Evolutionary conservation across 164 flowering plant genomes (phyloP), one percentile per base, ranked within the genome.

Genomic region (Chloranthus sessilifolius): DNA sequence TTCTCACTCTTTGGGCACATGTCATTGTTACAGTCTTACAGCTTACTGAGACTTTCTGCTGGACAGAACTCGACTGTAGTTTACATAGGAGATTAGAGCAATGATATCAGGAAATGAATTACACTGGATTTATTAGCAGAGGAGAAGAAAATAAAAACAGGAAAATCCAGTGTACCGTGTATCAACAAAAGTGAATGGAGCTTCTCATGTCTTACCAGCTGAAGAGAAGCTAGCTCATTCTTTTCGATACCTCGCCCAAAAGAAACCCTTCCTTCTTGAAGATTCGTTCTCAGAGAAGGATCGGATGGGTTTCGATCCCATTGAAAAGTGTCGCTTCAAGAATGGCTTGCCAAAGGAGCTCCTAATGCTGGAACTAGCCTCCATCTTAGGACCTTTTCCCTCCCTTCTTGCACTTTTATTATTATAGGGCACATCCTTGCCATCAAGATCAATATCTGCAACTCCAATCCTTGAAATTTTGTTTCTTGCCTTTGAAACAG

Each of bases 251-350:
- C 78, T 81, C 30, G 80, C 60, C 95, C 95, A 86, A n/a, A n/a
- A n/a, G 67, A 83, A 86, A 6, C 83, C 77, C 54, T 76, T 83
- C 56, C 63, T 83, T 58, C 61, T 60, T 2, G 68, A 35, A 14
- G 85, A 59, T 24, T 79, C 76, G 30, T 59, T 74, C 50, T 66
- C 82, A 3, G 74, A 52, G 21, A 69, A 29, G 25, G 81, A 61
- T 50, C 73, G 71, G 50, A 49, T 55, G 34, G 72, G 53, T 48
- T 73, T 82, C 1, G 80, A 69, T 14, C 95, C 82, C 28, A 90
- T 67, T 3, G 92, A 85, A 52, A 90, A 90, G 42, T 80, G 95
- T 15, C 92, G 71, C 59, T 53, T 81, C 71, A 83, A 74, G 65
- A 85, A 87, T 3, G 89, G 89, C 70, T 64, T 81, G 14, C 61